Evolutionary conservation across 106 monocot genomes (phyloP).

Genomic region (Triglochin maritima): DNA sequence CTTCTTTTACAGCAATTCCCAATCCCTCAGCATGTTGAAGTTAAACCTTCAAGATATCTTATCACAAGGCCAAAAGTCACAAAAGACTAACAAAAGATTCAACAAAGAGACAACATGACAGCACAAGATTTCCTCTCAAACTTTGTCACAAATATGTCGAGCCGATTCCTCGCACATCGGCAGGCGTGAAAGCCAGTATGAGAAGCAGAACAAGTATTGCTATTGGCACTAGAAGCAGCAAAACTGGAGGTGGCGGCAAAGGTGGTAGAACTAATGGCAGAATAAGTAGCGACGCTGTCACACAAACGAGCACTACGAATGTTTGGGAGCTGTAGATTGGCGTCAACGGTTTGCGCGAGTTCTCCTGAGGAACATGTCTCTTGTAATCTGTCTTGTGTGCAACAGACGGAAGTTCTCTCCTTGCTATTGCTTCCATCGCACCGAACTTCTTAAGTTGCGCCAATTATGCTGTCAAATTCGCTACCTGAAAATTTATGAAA

Average conservation of each 20-base stretch:
- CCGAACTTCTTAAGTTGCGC: neutral
- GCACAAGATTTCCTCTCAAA: too few relatives aligned
- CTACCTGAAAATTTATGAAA: too few relatives aligned
- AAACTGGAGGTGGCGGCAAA: constrained; percentile 13
- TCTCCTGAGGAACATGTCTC: neutral
- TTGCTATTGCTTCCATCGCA: neutral
- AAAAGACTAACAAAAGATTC: too few relatives aligned
- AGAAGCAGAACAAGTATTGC: constrained; percentile 14
- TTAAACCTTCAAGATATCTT: too few relatives aligned
- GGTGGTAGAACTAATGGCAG: constrained; percentile 18
- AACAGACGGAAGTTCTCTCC: neutral
- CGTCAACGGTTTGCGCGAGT: neutral
- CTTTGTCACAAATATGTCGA: constrained; percentile 1
- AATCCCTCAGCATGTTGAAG: too few relatives aligned
- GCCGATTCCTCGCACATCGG: constrained; percentile 8
- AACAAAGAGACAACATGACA: too few relatives aligned
- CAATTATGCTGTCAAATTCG: neutral
- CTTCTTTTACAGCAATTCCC: too few relatives aligned
- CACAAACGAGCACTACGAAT: constrained; percentile 2
- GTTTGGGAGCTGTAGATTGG: neutral
- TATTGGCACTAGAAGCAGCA: constrained; percentile 15
- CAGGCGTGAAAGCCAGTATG: constrained; percentile 12
- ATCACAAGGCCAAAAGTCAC: too few relatives aligned
- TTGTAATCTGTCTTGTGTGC: neutral
- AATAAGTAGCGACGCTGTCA: constrained; percentile 8